phyloP scores from a whole-genome alignment of 2,329 filamentous ascomycete genomes.

The Fusarium cicatricum region DNA sequence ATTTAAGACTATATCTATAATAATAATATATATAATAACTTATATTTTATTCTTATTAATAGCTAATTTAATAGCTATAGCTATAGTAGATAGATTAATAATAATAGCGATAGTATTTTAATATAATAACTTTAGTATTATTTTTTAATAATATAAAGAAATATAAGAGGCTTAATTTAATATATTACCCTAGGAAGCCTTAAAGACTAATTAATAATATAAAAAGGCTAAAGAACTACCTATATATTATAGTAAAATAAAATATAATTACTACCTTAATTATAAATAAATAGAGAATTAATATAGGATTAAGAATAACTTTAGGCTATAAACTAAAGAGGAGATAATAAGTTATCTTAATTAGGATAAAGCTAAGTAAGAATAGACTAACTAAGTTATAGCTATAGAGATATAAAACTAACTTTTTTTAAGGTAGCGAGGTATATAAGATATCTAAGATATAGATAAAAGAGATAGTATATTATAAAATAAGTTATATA shows the following conservation, averaged over 20 bases:
- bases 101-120: too few species aligned
- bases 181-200: neutral
- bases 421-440: neutral
- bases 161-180: too few species aligned
- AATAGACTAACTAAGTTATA: neutral
- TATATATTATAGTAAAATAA: constrained; percentile 1
- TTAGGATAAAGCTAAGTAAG: constrained; percentile 3
- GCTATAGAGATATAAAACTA: neutral
- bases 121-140: constrained; percentile 1
- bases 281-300: constrained; percentile 2
- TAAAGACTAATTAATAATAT: constrained; percentile 7
- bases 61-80: neutral
- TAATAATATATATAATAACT: constrained; percentile 3
- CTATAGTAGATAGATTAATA: neutral
- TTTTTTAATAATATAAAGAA: constrained; percentile 12
- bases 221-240: neutral
- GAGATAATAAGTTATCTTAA: constrained; percentile 5
- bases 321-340: neutral
- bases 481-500: neutral
- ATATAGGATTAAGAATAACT: neutral
- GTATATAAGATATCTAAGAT: constrained; percentile 3
- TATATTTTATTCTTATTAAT: neutral
- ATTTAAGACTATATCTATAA: constrained; percentile 1
- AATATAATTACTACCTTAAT: constrained; percentile 3
- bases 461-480: neutral